Evolutionary conservation across 257 asterid genomes (phyloP).

Genomic region (Hygrophila difformis): DNA sequence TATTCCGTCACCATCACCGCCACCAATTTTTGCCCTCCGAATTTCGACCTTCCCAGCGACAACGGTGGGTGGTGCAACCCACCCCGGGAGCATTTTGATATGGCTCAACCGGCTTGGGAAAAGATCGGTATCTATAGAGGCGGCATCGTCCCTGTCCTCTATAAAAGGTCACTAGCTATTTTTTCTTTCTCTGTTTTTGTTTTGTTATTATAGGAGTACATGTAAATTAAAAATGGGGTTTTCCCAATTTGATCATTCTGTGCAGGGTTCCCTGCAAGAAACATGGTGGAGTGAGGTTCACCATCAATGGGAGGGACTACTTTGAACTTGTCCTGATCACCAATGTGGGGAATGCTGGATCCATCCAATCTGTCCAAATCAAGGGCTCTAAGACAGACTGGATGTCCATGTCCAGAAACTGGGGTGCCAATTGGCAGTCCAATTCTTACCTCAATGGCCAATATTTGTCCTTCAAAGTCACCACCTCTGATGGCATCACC

Average conservation of each 20-base stretch:
- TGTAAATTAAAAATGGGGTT: too few species aligned
- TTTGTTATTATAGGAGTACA: too few species aligned
- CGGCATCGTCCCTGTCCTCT: conserved; percentile 54
- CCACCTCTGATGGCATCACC: conserved; percentile 58
- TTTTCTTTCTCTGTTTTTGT: too few species aligned
- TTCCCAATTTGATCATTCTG: background rate
- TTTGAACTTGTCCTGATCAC: conserved; percentile 57
- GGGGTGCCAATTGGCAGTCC: conserved; percentile 93
- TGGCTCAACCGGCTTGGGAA: conserved; percentile 70
- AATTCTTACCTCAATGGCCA: conserved; percentile 54
- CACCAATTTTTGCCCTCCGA: conserved; percentile 58
- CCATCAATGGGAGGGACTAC: conserved; percentile 58
- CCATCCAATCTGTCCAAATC: conserved; percentile 52
- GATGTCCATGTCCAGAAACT: conserved; percentile 77
- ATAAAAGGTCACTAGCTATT: conserved; percentile 34
- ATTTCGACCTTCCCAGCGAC: conserved; percentile 43
- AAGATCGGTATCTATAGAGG: conserved; percentile 49
- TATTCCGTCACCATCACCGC: conserved; percentile 44
- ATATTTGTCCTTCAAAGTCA: conserved; percentile 62
- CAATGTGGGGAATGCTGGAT: conserved; percentile 82
- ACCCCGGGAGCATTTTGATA: conserved; percentile 58
- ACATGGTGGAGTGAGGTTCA: conserved; percentile 72
- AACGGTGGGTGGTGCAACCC: conserved; percentile 75
- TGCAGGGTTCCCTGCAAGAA: conserved; percentile 76
- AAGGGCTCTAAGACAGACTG: conserved; percentile 63